Evolutionary conservation across 2,329 filamentous ascomycete genomes (phyloP), one percentile per base, ranked within the genome.

Genomic region (Botrytis deweyae): DNA sequence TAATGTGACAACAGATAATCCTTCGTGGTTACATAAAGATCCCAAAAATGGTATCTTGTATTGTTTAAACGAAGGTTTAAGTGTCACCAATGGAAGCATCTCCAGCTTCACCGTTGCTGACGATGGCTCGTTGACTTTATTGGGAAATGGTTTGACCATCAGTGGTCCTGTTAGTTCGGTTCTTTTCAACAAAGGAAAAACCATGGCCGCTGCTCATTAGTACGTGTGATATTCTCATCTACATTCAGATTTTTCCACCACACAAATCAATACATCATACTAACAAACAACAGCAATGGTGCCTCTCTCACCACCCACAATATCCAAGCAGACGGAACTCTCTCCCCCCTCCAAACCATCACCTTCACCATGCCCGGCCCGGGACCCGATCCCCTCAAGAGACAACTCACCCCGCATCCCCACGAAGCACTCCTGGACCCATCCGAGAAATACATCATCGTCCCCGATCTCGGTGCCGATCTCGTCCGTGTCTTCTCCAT

Each of bases 351-450:
- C 16, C 83, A 87, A 76, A 81, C 80, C 52, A 81, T 87, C 77
- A 80, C 80, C 59, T 87, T 84, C 79, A 82, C 79, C 18, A 73
- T 83, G 59, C 73, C 79, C 1, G 75, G 68, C 7, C 81, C 82
- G 0, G 84, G 84, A 62, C 79, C 83, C 36, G 76, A 81, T 58
- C 81, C 79, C 0, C 33, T 77, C 16, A 10, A 25, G 20, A 83
- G 84, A 72, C 85, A 87, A 79, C 81, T 84, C 46, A 78, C 82
- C 1, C 82, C 86, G 2, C 86, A 88, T 74, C 87, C 87, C 0
- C 88, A 89, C 76, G 80, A 87, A 76, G 84, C 84, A 8, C 78
- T 88, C 74, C 78, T 88, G 46, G 87, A 89, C 75, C 88, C 87
- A 0, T 87, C 85, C 2, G 84, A 83, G 6, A 75, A 81, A 10